These are phyloP conservation scores for Hibiscus mutabilis DNA, from an alignment of 345 rosid species.

Conservation along the genomic window DNA sequence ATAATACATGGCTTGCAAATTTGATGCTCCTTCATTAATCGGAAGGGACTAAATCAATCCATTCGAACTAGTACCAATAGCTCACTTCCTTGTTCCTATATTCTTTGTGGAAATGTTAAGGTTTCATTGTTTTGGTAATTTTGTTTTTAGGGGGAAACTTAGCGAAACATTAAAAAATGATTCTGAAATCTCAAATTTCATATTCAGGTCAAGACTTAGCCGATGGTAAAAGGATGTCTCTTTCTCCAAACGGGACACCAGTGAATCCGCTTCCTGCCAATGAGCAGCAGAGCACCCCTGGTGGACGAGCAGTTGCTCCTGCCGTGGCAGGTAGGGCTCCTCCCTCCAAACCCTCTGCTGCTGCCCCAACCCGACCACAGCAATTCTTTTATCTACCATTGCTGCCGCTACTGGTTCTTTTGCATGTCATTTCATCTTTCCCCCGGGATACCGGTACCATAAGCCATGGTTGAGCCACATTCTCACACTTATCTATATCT, in stretches of 20 bases:
- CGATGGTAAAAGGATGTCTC: slow-evolving; percentile 32
- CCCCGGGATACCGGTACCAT: slow-evolving; percentile 14
- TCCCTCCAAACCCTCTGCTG: slow-evolving; percentile 48
- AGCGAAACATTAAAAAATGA: not conserved
- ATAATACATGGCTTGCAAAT: too few relatives aligned
- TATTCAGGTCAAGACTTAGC: slow-evolving; percentile 51
- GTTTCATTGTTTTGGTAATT: not conserved
- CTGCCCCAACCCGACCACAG: slow-evolving; percentile 21
- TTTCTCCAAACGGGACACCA: slow-evolving; percentile 39
- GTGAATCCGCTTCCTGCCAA: slow-evolving; percentile 60
- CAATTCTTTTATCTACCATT: slow-evolving; percentile 18
- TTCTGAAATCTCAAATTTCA: not conserved
- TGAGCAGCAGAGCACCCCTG: slow-evolving; percentile 46
- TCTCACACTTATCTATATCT: not conserved
- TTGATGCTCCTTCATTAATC: not conserved
- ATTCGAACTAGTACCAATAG: not conserved
- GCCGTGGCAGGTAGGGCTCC: slow-evolving; percentile 82
- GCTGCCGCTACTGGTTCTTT: slow-evolving; percentile 27
- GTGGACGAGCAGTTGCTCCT: slow-evolving; percentile 65
- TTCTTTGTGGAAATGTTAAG: not conserved
- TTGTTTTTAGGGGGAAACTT: not conserved
- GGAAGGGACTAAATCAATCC: not conserved
- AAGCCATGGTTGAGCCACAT: not conserved
- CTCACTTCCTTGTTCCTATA: not conserved
- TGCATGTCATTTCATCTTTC: slow-evolving; percentile 17